These are phyloP conservation scores for Cordyceps javanica DNA, from an alignment of 2,329 filamentous ascomycete genomes.

Conservation along the genomic window DNA sequence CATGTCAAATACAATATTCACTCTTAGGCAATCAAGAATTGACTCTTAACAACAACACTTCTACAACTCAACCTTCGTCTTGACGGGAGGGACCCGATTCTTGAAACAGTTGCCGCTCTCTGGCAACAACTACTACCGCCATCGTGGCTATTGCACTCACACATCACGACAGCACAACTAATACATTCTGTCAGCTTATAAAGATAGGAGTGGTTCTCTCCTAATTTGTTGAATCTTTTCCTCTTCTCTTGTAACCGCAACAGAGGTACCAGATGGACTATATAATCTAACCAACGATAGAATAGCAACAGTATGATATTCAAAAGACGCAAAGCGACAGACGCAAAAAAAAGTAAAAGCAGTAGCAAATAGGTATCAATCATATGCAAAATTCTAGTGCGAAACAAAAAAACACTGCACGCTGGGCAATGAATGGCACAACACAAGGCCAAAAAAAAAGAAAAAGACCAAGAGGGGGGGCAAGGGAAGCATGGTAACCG, in stretches of 20 bases:
- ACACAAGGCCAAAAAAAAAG: background rate
- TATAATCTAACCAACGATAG: too few relatives aligned
- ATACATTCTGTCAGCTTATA: too few relatives aligned
- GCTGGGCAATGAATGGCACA: background rate
- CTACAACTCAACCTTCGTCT: background rate
- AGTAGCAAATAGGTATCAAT: slow-evolving; percentile 8
- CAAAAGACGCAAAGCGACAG: background rate
- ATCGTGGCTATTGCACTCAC: too few relatives aligned
- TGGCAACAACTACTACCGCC: too few relatives aligned
- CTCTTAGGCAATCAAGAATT: too few relatives aligned
- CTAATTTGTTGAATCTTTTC: too few relatives aligned
- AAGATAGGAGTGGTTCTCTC: too few relatives aligned
- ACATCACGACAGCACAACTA: too few relatives aligned
- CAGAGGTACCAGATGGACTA: too few relatives aligned
- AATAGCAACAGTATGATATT: background rate
- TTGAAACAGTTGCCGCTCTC: too few relatives aligned
- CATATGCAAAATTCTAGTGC: background rate
- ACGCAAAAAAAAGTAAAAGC: background rate
- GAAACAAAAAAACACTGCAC: background rate
- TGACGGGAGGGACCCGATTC: background rate
- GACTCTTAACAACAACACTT: too few relatives aligned
- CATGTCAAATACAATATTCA: background rate
- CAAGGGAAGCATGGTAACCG: background rate
- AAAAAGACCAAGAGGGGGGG: background rate
- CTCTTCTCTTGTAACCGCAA: too few relatives aligned